Evolutionary conservation across 306 rosid genomes (phyloP).

Genomic region (Casuarina equisetifolia): DNA sequence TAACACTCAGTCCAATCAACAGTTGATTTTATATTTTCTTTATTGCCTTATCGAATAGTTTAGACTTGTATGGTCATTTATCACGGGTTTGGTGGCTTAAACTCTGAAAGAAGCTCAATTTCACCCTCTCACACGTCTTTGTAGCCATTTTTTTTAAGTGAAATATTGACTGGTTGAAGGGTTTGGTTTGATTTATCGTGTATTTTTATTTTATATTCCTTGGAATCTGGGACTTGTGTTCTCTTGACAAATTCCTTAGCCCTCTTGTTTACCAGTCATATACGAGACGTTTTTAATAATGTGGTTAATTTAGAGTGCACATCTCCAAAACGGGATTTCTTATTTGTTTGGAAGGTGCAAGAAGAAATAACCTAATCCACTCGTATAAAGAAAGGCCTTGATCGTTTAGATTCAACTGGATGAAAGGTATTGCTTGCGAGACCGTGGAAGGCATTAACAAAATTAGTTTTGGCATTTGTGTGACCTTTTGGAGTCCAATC

Average conservation of each 20-base stretch:
- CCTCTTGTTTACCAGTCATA: neutral
- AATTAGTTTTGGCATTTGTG: neutral
- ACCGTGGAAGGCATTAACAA: conserved; percentile 17
- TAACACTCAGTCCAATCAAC: too few relatives aligned
- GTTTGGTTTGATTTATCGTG: neutral
- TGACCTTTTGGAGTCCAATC: neutral
- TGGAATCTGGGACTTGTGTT: neutral
- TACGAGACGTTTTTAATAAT: neutral
- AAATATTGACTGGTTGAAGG: neutral
- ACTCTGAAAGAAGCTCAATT: neutral
- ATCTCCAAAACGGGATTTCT: conserved; percentile 6
- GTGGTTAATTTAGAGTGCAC: conserved; percentile 12
- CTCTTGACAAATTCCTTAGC: neutral
- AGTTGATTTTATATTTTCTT: neutral
- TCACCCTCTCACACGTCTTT: neutral
- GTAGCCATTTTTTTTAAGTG: neutral
- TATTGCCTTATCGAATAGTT: conserved; percentile 10
- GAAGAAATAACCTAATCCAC: conserved; percentile 26
- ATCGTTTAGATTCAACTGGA: conserved; percentile 7
- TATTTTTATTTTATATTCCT: neutral
- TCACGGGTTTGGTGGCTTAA: neutral
- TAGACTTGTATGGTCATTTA: neutral
- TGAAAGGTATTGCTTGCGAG: conserved; percentile 1
- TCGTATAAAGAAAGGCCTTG: neutral
- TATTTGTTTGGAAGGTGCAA: conserved; percentile 21